These are phyloP conservation scores for Penicillium alfredii DNA, from an alignment of 495 filamentous ascomycete species.

Conservation along the genomic window DNA sequence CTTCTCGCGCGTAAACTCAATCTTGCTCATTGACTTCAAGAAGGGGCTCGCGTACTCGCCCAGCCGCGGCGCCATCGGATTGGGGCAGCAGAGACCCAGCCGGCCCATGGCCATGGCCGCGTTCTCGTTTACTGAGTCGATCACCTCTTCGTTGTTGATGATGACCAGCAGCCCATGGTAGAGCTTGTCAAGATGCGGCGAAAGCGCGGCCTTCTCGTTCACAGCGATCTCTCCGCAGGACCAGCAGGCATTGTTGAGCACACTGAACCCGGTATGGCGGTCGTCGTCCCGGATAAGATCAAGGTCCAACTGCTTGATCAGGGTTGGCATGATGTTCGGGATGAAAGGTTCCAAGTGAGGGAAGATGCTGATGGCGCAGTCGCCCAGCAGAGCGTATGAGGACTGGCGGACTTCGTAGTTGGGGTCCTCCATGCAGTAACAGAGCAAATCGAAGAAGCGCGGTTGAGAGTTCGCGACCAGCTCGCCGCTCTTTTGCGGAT, in stretches of 20 bases:
- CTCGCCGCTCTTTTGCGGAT: conserved; percentile 63
- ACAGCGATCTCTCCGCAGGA: conserved; percentile 91
- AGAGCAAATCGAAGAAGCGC: conserved; percentile 81
- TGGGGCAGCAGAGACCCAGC: conserved; percentile 75
- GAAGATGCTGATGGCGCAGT: conserved; percentile 95
- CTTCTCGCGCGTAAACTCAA: conserved; percentile 90
- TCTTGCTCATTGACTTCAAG: conserved; percentile 71
- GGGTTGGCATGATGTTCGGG: conserved; percentile 62
- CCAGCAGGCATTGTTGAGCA: conserved; percentile 99
- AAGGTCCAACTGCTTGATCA: conserved; percentile 84
- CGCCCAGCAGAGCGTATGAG: conserved; percentile 89
- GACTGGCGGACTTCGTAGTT: conserved; percentile 94
- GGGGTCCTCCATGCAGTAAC: conserved; percentile 87
- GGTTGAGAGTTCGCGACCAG: conserved; percentile 70
- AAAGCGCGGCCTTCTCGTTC: conserved; percentile 73
- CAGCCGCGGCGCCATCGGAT: conserved; percentile 74
- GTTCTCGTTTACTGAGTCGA: conserved; percentile 90
- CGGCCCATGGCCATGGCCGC: conserved; percentile 90
- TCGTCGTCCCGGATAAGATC: conserved; percentile 68
- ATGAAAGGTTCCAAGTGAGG: conserved; percentile 71
- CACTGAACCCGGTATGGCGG: conserved; percentile 71
- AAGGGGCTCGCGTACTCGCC: conserved; percentile 74
- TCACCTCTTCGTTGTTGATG: conserved; percentile 73
- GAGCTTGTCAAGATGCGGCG: conserved; percentile 68
- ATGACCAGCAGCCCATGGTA: conserved; percentile 72